Percentiles rank a stretch among this genome's conserved stretches.
Evolutionary conservation across 345 rosid genomes (phyloP).

Genomic region (Lepidium didymum): DNA sequence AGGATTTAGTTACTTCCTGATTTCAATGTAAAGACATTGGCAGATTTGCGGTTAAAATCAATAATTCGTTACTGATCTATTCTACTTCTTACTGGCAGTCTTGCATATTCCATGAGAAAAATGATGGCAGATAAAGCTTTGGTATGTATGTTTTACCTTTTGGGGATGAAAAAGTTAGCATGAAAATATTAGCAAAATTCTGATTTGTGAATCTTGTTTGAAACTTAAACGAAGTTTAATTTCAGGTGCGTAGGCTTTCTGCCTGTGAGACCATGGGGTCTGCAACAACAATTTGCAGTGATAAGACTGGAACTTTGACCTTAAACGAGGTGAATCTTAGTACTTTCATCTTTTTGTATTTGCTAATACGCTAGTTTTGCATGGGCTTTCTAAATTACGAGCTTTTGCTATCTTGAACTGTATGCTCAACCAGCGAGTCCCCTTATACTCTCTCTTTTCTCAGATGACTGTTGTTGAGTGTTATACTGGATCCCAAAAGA

Average conservation of each 20-base stretch:
- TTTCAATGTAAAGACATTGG: not conserved
- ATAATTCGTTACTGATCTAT: not conserved
- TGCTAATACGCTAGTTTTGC: not conserved
- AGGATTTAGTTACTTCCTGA: not conserved
- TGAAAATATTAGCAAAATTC: not conserved
- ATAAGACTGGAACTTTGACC: conserved; percentile 93
- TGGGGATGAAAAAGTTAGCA: not conserved
- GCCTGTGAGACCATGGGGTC: conserved; percentile 99
- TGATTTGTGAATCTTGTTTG: not conserved
- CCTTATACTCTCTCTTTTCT: conserved; percentile 2
- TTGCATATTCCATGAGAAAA: conserved; percentile 97
- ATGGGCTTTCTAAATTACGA: not conserved
- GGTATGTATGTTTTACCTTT: conserved; percentile 38
- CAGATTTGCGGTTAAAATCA: not conserved
- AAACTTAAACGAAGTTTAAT: conserved; percentile 9
- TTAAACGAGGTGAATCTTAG: conserved; percentile 53
- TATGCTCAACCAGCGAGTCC: not conserved
- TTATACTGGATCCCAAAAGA: conserved; percentile 49
- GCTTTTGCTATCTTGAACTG: not conserved
- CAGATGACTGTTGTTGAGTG: conserved; percentile 96
- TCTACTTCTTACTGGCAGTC: conserved; percentile 36
- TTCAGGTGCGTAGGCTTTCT: conserved; percentile 93
- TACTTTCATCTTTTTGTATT: conserved; percentile 1
- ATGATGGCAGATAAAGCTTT: conserved; percentile 98
- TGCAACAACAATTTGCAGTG: conserved; percentile 95